A percentile compares a stretch with the other conserved stretches of the same genome.
These are phyloP conservation scores for Aspergillus pseudonomiae DNA, from an alignment of 2,329 filamentous ascomycete species.

Conservation along the genomic window DNA sequence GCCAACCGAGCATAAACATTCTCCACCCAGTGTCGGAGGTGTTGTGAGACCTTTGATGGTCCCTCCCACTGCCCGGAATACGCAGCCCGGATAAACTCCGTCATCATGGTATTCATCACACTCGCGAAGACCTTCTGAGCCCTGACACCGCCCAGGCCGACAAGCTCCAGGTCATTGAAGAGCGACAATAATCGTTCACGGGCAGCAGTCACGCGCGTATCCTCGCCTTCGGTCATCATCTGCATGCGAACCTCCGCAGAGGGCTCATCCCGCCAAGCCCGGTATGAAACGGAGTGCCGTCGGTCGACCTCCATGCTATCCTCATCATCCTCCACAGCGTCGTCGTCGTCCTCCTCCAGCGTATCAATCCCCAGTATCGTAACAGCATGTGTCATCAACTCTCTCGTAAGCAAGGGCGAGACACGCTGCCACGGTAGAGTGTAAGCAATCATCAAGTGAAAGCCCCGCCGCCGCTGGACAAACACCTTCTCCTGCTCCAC, in stretches of 20 bases:
- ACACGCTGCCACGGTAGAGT: conserved; percentile 47
- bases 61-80: conserved; percentile 62
- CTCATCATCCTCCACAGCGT: conserved; percentile 20
- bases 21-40: conserved; percentile 59
- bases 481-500: conserved; percentile 33
- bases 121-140: conserved; percentile 61
- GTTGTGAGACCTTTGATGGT: conserved; percentile 50
- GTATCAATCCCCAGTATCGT: conserved; percentile 46
- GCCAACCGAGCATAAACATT: conserved; percentile 57
- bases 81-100: conserved; percentile 58
- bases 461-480: conserved; percentile 43
- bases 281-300: conserved; percentile 40
- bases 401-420: conserved; percentile 47
- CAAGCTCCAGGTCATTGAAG: conserved; percentile 51
- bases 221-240: conserved; percentile 39
- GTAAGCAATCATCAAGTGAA: conserved; percentile 53
- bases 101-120: conserved; percentile 61
- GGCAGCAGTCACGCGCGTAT: conserved; percentile 30
- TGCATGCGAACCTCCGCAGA: conserved; percentile 29
- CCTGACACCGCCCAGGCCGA: conserved; percentile 58
- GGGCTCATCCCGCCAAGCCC: conserved; percentile 39
- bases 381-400: conserved; percentile 49
- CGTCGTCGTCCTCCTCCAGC: conserved; percentile 23
- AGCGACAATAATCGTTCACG: conserved; percentile 43
- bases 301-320: conserved; percentile 45